Base-by-base conservation (phyloP, 2,329 filamentous ascomycete species). In the Phaeosphaeriaceae sp. region DNA sequence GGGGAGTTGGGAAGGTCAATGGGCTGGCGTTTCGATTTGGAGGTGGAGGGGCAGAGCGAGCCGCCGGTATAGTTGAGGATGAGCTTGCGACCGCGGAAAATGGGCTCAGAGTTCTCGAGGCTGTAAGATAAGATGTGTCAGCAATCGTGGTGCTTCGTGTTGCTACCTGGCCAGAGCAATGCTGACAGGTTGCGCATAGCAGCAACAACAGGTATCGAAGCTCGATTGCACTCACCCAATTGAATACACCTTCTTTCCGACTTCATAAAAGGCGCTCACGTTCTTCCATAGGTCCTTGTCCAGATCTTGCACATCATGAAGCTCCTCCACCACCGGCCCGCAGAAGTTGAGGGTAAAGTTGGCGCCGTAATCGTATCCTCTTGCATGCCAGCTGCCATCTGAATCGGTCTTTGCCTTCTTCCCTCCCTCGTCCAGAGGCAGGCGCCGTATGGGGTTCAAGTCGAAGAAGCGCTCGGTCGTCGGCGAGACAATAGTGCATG, bases 331-430 rank as follows among this genome's bases (percentile, higher is more conserved):
- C n/a, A 93, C 89, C 1, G 90, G 83, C 36, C 84, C 88, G 80
- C 91, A 95, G 67, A 95, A 89, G 78, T 95, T 95, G 69, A 94
- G 74, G 1, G 91, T 94, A 71, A 95, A 95, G 80, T 94, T 94
- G 63, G 87, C 86, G 62, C 86, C 87, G 67, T 93, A 91, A 77
- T 94, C 91, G 75, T 88, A 90, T 33, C 91, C 91, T 58, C 85
- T 85, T 7, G 89, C 87, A 62, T 87, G 83, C 81, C 85, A 86
- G 71, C 83, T 89, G 59, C 86, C 82, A 54, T 83, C 83, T 42
- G 88, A 85, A 13, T 81, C 83, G 21, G 85, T 83, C 66, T 89
- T 83, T 47, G 74, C 72, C 24, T 73, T 72, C 60, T 80, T 80
- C 42, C 77, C 71, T 56, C 78, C 64, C 7, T 62, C 68, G 10